Percentiles rank a stretch among this genome's conserved stretches.
Conservation (phyloP, 768 basidiomycete genomes). For the Russula sp. region DNA sequence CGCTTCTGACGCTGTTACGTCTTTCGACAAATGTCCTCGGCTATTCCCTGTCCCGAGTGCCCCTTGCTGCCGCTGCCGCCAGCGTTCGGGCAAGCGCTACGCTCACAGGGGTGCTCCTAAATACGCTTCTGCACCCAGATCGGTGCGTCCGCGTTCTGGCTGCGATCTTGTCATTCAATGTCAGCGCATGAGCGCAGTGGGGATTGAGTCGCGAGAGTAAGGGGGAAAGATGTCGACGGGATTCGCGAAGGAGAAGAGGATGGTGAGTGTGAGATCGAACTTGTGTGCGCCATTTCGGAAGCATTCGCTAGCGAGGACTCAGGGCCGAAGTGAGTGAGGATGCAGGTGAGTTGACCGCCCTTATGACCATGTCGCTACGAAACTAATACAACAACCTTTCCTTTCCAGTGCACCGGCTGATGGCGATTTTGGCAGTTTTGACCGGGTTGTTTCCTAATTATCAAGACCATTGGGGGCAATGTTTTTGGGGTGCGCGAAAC, state of each 20-base stretch:
- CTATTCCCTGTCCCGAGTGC: constrained; percentile 37
- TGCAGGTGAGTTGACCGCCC: constrained; percentile 49
- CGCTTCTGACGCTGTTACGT: constrained; percentile 63
- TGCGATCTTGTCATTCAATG: constrained; percentile 76
- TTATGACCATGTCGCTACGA: too few species aligned
- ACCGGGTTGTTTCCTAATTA: constrained; percentile 69
- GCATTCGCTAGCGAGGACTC: constrained; percentile 68
- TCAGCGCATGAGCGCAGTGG: constrained; percentile 58
- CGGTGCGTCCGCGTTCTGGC: constrained; percentile 65
- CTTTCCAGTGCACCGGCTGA: constrained; percentile 72
- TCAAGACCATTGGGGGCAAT: too few species aligned
- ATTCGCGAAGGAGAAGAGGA: constrained; percentile 44
- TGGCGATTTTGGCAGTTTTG: constrained; percentile 71
- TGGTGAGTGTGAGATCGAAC: constrained; percentile 83
- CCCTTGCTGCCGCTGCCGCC: constrained; percentile 35
- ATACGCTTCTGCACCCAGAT: constrained; percentile 64
- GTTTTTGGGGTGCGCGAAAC: constrained; percentile 48
- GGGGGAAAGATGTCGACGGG: constrained; percentile 29
- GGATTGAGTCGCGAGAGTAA: constrained; percentile 43
- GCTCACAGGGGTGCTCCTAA: too few species aligned
- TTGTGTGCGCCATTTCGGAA: constrained; percentile 78
- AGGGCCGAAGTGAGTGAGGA: too few species aligned
- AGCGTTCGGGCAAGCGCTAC: constrained; percentile 28
- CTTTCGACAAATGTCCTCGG: constrained; percentile 66
- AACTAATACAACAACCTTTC: too few species aligned